Base-by-base conservation (phyloP, 2,329 filamentous ascomycete species). In the Aspergillus clavatus region DNA sequence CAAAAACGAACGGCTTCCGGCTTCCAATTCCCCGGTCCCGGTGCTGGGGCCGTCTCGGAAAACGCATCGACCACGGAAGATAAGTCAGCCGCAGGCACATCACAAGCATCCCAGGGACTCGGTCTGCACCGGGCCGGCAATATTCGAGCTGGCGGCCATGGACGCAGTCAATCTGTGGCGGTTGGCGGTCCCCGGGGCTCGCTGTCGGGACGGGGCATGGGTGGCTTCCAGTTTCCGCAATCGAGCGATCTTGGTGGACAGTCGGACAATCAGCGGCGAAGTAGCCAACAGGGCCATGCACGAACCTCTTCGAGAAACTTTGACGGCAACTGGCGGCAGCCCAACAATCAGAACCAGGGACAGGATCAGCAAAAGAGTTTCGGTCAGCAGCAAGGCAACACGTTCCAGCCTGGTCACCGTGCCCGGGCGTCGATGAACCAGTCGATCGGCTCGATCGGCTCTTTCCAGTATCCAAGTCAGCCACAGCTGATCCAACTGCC, bases 251-350 rank as follows among this genome's bases (percentile, higher is more conserved):
- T 51, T 76, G 85, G 47, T 48, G 72, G 68, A 50, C 69, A 72
- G 52, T 62, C 72, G 11, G 88, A 93, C 55, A 86, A 89, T 63
- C 77, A 82, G 56, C 84, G 87, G 50, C 86, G 88, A 57, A 83
- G 85, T 57, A 87, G 86, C 58, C 79, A 81, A 54, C 59, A 68
- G 33, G 85, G 88, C 45, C 93, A 98, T 66, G 84, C 81, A 52
- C 82, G 93, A 51, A 85, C 84, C 24, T 81, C 81, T 8, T 98
- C 93, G 19, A 83, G 93, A 52, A 98, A 97, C 71, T 97, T 97
- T 62, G 93, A 98, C 57, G 84, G 90, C 60, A 98, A 98, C 71
- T 98, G 93, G 93, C 87, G 93, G 60, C 94, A 89, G 61, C 90
- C 87, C 57, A 80, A 80, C 52, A 74, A 72, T 56, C 73, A 75